Evolutionary conservation across 2,329 filamentous ascomycete species (phyloP).

Genomic region (Xylaria sp.): DNA sequence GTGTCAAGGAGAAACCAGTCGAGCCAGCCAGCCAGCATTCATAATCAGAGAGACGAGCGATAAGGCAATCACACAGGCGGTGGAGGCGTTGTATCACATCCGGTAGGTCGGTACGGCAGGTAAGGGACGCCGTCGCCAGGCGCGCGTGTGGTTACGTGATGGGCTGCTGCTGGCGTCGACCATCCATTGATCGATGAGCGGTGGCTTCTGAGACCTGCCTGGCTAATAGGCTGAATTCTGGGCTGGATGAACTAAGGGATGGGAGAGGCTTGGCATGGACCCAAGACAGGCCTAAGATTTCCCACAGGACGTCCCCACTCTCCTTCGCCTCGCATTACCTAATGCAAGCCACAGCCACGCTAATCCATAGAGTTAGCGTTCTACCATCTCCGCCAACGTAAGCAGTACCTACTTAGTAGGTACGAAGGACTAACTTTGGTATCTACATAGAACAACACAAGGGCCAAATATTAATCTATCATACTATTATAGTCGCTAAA

Average conservation of each 20-base stretch:
- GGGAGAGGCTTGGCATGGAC: constrained; percentile 10
- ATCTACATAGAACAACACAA: too few relatives aligned
- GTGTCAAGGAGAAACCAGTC: background rate
- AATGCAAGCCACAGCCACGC: background rate
- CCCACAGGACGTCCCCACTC: too few relatives aligned
- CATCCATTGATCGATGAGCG: background rate
- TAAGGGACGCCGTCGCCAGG: constrained; percentile 11
- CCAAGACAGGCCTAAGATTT: too few relatives aligned
- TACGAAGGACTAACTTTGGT: too few relatives aligned
- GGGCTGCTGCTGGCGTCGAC: constrained; percentile 16
- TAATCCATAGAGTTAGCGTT: too few relatives aligned
- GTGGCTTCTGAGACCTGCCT: background rate
- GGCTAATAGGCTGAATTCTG: too few relatives aligned
- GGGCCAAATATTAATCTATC: too few relatives aligned
- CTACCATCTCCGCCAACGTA: too few relatives aligned
- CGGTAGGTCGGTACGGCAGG: background rate
- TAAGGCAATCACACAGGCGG: background rate
- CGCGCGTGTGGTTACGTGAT: constrained; percentile 27
- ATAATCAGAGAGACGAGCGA: background rate
- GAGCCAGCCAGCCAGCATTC: background rate
- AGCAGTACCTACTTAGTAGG: too few relatives aligned
- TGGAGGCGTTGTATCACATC: background rate
- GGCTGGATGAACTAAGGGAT: background rate
- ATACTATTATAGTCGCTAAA: too few relatives aligned
- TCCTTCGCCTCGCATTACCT: background rate